A percentile compares a stretch with the other conserved stretches of the same genome.
These are phyloP conservation scores for Populus ilicifolia DNA, from an alignment of 345 rosid genomes.

Conservation along the genomic window DNA sequence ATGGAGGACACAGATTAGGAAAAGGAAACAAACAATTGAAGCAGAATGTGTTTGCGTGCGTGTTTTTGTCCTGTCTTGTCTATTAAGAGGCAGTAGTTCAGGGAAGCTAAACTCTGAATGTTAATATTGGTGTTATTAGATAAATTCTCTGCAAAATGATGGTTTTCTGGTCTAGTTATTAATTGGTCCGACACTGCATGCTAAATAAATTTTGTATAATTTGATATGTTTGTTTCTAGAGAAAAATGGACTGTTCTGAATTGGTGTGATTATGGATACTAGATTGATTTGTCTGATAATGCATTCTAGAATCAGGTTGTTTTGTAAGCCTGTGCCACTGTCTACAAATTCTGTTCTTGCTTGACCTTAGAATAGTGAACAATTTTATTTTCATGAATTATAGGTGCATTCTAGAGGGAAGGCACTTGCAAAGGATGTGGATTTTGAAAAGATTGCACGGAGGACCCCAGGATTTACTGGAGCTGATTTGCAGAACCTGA, in stretches of 20 bases:
- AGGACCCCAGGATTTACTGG: slow-evolving; percentile 97
- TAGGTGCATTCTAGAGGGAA: slow-evolving; percentile 98
- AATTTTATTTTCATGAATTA: background rate
- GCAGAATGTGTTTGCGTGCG: background rate
- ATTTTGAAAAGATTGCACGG: slow-evolving; percentile 88
- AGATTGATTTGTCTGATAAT: background rate
- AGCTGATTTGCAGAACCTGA: slow-evolving; percentile 91
- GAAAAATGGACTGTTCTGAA: background rate
- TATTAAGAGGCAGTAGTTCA: background rate
- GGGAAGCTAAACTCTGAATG: background rate
- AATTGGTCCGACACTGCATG: background rate
- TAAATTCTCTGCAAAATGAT: background rate
- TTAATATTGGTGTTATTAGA: background rate
- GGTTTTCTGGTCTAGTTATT: background rate
- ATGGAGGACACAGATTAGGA: background rate
- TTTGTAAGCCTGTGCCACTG: background rate
- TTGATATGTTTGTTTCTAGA: background rate
- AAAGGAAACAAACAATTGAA: background rate
- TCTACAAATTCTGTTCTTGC: background rate
- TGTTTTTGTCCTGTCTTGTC: too few species aligned
- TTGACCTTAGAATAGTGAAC: background rate
- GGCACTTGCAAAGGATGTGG: slow-evolving; percentile 94
- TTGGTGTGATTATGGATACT: background rate
- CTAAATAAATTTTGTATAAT: background rate
- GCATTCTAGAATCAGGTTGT: background rate